Evolutionary conservation across 2,329 filamentous ascomycete genomes (phyloP), one percentile per base, ranked within the genome.

Genomic region (Sclerotinia spermophila): DNA sequence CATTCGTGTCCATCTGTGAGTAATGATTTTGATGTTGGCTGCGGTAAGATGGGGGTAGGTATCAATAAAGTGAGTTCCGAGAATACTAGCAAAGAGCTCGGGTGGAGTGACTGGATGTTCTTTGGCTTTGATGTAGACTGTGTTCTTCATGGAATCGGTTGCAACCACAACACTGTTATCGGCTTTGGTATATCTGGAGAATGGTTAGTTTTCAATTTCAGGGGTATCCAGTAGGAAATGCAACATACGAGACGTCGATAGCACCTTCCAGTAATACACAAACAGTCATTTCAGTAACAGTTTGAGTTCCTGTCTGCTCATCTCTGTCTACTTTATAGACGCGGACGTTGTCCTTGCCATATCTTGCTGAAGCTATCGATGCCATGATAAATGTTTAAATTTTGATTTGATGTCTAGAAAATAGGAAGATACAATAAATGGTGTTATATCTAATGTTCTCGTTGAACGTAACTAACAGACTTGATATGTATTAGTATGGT

Each of bases 101-200:
- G 96, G 95, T 24, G 96, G 94, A 76, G 90, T 93, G 77, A 99
- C 92, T 45, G 94, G 92, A 84, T 96, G 86, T 83, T 96, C 91
- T 84, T 97, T 97, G 79, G 96, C 95, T 79, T 93, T 91, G 83
- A 99, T 94, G 85, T 96, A 97, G 80, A 92, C 90, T 77, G 92
- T 98, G 83, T 99, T 97, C 85, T 99, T 99, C 84, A 98, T 97
- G 38, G 94, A 95, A 82, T 99, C 96, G 72, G 96, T 99, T 74
- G 96, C 94, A 72, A 99, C 95, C 71, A 99, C 89, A 75, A 96
- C 92, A 78, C 90, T 92, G 86, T 99, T 99, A 84, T 99, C 94
- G 77, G 93, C 95, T 79, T 87, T 82, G 73, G 95, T 99, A 86
- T 97, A 99, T 74, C 93, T 96, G 73, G 78, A 45, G 35, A 24